Evolutionary conservation across 2,329 filamentous ascomycete genomes (phyloP), one percentile per base, ranked within the genome.

Genomic region (Apiospora hydei): DNA sequence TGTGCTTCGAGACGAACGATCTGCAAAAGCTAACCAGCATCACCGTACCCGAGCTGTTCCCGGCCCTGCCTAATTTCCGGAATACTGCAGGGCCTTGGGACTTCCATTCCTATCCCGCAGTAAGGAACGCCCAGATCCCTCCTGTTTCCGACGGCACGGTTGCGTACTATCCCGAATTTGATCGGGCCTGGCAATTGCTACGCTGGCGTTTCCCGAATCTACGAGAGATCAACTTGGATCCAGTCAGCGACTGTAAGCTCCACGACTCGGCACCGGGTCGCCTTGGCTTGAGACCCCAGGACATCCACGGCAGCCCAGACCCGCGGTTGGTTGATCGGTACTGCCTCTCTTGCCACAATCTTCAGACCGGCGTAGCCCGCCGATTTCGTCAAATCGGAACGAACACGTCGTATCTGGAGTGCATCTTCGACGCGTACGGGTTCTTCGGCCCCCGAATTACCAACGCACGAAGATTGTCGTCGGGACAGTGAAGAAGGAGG

Each of bases 161-260:
- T 5, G 53, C 69, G 18, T 41, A 7, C 24, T 61, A 71, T n/a
- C 13, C 13, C 3, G 74, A 75, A 16, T 75, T 74, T 57, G 51
- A 61, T 41, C 30, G 30, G 8, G 72, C 69, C 26, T 76, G 73
- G 74, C n/a, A 53, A 24, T n/a, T 72, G 13, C 18, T 76, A 21
- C 71, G 73, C 26, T 34, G 43, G 34, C 72, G 16, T 16, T 75
- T 73, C 30, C 74, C 74, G 0, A 61, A 71, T 16, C 53, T 76
- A 21, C 73, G 74, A 34, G 69, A 73, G n/a, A 75, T 76, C 46
- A 43, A 47, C 11, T 61, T 76, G 18, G 41, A 46, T 11, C 64
- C 38, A 3, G 74, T 71, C 64, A 3, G 67, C n/a, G 26, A 24
- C 5, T 76, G 73, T 47, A 47, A 68, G 8, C 66, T 43, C 21